phyloP scores from a whole-genome alignment of 2,329 filamentous ascomycete species.

The Bertia moriformis region DNA sequence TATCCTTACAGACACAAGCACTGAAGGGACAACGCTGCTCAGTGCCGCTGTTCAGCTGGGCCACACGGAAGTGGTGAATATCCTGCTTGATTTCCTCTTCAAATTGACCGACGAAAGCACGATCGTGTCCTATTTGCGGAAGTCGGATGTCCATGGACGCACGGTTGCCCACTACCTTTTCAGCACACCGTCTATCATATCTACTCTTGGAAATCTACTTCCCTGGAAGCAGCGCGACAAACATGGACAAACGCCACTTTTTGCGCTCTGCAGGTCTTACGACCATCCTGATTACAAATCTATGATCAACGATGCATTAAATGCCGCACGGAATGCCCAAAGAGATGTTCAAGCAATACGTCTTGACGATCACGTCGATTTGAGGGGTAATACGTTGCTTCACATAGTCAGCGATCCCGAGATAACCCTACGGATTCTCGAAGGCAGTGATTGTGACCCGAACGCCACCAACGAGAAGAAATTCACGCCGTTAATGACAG shows the following conservation, averaged over 20 bases:
- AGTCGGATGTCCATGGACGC: slow-evolving; percentile 71
- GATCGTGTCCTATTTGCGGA: slow-evolving; percentile 53
- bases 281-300: slow-evolving; percentile 73
- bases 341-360: slow-evolving; percentile 68
- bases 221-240: slow-evolving; percentile 87
- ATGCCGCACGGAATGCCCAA: slow-evolving; percentile 60
- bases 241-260: slow-evolving; percentile 94
- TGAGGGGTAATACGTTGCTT: slow-evolving; percentile 85
- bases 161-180: slow-evolving; percentile 94
- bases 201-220: slow-evolving; percentile 59
- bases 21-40: slow-evolving; percentile 75
- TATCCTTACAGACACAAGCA: slow-evolving; percentile 72
- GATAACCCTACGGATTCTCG: slow-evolving; percentile 61
- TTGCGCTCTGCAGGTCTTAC: slow-evolving; percentile 87
- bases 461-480: slow-evolving; percentile 90
- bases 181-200: slow-evolving; percentile 70
- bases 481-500: slow-evolving; percentile 93
- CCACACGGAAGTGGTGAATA: slow-evolving; percentile 58
- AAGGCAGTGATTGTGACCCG: slow-evolving; percentile 81
- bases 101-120: slow-evolving; percentile 35
- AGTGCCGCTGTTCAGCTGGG: slow-evolving; percentile 83
- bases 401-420: slow-evolving; percentile 83
- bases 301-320: slow-evolving; percentile 76
- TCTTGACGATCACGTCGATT: slow-evolving; percentile 81
- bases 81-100: slow-evolving; percentile 59